These are phyloP conservation scores for Schrenkiella parvula DNA, from an alignment of 345 rosid genomes.

Conservation along the genomic window DNA sequence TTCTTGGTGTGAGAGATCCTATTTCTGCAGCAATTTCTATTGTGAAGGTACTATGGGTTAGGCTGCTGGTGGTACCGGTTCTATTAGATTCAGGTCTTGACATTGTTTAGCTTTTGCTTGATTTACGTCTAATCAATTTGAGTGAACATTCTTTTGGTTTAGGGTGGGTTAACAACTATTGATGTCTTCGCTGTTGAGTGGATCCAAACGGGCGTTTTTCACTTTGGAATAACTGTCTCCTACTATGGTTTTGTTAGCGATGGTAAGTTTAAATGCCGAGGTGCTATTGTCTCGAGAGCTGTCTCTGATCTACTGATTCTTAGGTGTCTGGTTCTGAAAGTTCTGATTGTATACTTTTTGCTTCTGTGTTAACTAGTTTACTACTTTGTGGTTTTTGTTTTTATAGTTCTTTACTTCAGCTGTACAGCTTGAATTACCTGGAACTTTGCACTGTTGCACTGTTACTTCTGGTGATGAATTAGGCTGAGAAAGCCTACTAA, in stretches of 20 bases:
- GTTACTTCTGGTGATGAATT: too few species aligned
- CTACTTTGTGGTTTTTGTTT: too few species aligned
- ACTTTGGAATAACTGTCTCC: constrained; percentile 88
- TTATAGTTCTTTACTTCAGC: too few species aligned
- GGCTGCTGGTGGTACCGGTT: background rate
- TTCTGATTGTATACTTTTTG: too few species aligned
- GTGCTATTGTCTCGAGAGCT: background rate
- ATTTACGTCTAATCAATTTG: background rate
- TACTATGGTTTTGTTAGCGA: constrained; percentile 96
- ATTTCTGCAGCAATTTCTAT: constrained; percentile 86
- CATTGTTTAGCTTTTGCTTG: background rate
- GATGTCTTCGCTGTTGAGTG: constrained; percentile 96
- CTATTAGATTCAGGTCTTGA: too few species aligned
- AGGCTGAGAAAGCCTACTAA: constrained; percentile 2
- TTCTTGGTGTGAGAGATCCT: constrained; percentile 92
- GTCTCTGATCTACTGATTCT: too few species aligned
- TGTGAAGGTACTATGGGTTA: constrained; percentile 57
- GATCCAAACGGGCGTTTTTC: constrained; percentile 76
- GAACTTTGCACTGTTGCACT: too few species aligned
- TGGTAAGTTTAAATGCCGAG: constrained; percentile 47
- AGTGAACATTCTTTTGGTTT: constrained; percentile 34
- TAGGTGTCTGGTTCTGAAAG: too few species aligned
- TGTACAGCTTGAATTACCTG: too few species aligned
- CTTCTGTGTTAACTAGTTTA: too few species aligned
- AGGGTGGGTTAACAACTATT: constrained; percentile 95